A percentile compares a stretch with the other conserved stretches of the same genome.
These are phyloP conservation scores for Dipodascus geniculatus DNA, from an alignment of 805 yeast species.

Conservation along the genomic window DNA sequence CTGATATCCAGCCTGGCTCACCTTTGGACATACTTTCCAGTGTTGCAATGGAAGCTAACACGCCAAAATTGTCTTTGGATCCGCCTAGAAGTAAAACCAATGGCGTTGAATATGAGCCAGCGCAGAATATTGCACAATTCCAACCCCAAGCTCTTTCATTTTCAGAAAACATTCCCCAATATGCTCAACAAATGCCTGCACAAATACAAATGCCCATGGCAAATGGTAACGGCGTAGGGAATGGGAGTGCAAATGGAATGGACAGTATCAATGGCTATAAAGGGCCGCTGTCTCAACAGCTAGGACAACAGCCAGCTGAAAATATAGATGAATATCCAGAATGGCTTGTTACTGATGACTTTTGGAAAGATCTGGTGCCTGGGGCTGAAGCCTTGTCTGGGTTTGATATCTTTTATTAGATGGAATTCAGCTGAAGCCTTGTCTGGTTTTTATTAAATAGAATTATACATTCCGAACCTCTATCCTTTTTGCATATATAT, in stretches of 20 bases:
- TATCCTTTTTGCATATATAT: no score
- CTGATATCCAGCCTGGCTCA: slow-evolving; percentile 17
- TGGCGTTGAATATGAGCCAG: neutral
- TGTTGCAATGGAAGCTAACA: slow-evolving; percentile 26
- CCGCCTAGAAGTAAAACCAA: neutral
- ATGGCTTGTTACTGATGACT: slow-evolving; percentile 53
- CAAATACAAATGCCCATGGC: no score
- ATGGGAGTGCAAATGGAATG: no score
- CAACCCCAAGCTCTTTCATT: no score
- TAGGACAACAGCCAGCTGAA: slow-evolving; percentile 18
- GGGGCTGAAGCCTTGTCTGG: slow-evolving; percentile 18
- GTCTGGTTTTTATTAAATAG: no score
- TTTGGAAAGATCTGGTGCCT: slow-evolving; percentile 45
- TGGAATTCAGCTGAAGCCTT: no score
- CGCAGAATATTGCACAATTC: no score
- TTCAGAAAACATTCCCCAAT: neutral
- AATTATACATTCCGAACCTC: no score
- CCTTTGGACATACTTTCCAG: slow-evolving; percentile 31
- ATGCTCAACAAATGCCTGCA: neutral
- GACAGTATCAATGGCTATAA: no score
- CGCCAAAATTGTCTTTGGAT: neutral
- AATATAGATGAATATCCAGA: slow-evolving; percentile 35
- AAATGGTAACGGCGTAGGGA: no score
- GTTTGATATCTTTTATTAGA: slow-evolving; percentile 3
- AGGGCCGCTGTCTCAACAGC: no score